Percentiles rank a stretch among this genome's conserved stretches.
These are phyloP conservation scores for Oxytropis ochrocephala DNA, from an alignment of 306 rosid genomes.

Conservation along the genomic window DNA sequence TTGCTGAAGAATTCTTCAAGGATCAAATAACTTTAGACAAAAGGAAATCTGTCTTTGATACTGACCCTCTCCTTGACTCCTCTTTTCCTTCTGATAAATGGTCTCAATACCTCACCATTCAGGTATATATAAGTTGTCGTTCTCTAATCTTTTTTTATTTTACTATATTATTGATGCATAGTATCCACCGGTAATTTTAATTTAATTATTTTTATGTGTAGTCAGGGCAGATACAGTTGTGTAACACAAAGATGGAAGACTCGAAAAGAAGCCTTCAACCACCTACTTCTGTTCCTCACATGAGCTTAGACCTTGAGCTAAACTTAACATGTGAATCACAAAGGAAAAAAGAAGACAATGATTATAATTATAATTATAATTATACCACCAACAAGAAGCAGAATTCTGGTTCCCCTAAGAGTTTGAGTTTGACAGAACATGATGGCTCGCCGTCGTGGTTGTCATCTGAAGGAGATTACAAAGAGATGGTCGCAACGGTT, in stretches of 20 bases:
- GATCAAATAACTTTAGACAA: slow-evolving; percentile 31
- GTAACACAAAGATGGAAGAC: slow-evolving; percentile 54
- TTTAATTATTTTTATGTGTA: slow-evolving; percentile 8
- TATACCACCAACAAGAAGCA: slow-evolving; percentile 7
- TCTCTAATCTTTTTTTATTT: not conserved
- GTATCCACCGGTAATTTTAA: no score
- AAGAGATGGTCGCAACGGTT: slow-evolving; percentile 85
- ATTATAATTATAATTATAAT: not conserved
- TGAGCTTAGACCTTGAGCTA: slow-evolving; percentile 78
- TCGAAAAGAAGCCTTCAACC: slow-evolving; percentile 37
- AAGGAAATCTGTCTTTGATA: slow-evolving; percentile 33
- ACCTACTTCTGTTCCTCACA: slow-evolving; percentile 16
- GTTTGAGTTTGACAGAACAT: slow-evolving; percentile 10
- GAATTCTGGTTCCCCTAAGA: not conserved
- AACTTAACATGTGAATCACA: slow-evolving; percentile 59
- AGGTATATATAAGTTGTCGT: slow-evolving; percentile 30
- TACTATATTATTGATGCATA: no score
- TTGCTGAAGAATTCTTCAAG: slow-evolving; percentile 28
- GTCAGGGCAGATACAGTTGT: slow-evolving; percentile 79
- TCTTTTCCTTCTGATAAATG: slow-evolving; percentile 60
- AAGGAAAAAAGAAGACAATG: slow-evolving; percentile 20
- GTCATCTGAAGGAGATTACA: slow-evolving; percentile 39
- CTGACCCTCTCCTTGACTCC: slow-evolving; percentile 53
- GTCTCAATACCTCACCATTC: slow-evolving; percentile 71
- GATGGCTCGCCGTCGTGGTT: slow-evolving; percentile 41